phyloP scores from a whole-genome alignment of 75 land plant species.

The Isoetes taiwanensis region DNA sequence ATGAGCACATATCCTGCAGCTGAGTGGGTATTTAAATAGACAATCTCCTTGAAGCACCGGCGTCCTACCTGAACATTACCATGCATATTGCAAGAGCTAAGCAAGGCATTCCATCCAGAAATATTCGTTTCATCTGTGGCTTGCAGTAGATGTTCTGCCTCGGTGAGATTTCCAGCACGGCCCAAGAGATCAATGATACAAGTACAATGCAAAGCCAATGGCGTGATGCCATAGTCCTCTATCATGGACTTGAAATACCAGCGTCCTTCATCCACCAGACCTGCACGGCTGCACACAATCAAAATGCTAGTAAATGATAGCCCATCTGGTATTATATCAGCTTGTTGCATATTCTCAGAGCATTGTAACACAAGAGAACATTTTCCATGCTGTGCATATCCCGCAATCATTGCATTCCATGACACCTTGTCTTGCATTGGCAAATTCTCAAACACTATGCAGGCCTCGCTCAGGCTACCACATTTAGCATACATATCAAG shows the following conservation, averaged over 20 bases:
- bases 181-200: slow-evolving; percentile 50
- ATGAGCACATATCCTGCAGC: slow-evolving; percentile 40
- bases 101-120: slow-evolving; percentile 40
- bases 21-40: slow-evolving; percentile 26
- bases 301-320: slow-evolving; percentile 46
- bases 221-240: slow-evolving; percentile 26
- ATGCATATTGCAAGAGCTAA: slow-evolving; percentile 48
- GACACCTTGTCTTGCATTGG: no score
- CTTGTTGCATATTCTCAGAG: slow-evolving; percentile 5
- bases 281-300: slow-evolving; percentile 55
- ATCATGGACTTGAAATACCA: slow-evolving; percentile 36
- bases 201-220: slow-evolving; percentile 45
- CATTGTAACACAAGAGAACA: no score
- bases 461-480: no score
- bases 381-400: no score
- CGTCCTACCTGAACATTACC: slow-evolving; percentile 44
- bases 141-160: slow-evolving; percentile 42
- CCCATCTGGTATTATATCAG: slow-evolving; percentile 21
- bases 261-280: slow-evolving; percentile 38
- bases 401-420: no score
- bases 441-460: no score
- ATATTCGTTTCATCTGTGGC: slow-evolving; percentile 13
- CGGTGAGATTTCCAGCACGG: slow-evolving; percentile 37
- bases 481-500: no score
- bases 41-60: slow-evolving; percentile 22